Conservation (phyloP, 148 eudicot genomes). For the Chenopodium suecicum region DNA sequence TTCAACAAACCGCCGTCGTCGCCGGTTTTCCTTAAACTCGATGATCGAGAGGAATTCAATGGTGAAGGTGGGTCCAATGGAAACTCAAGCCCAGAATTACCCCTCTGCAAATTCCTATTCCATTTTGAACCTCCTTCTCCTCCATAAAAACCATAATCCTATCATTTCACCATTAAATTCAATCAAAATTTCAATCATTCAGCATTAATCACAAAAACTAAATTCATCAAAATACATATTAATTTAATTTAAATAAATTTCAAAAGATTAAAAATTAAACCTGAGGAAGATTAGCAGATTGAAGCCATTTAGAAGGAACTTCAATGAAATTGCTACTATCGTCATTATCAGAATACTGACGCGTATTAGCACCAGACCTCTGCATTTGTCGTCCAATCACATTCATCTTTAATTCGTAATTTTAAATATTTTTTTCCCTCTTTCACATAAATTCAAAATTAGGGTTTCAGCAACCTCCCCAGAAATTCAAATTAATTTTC, state of each 20-base stretch:
- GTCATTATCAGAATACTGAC: slow-evolving; percentile 40
- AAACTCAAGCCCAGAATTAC: slow-evolving; percentile 36
- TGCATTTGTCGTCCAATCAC: slow-evolving; percentile 53
- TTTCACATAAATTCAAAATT: slow-evolving; percentile 4
- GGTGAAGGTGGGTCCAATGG: slow-evolving; percentile 42
- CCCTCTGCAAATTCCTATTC: slow-evolving; percentile 42
- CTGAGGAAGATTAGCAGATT: slow-evolving; percentile 48
- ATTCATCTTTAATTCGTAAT: slow-evolving; percentile 29
- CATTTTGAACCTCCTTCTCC: slow-evolving; percentile 39
- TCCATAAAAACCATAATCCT: slow-evolving; percentile 44
- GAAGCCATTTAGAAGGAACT: slow-evolving; percentile 56
- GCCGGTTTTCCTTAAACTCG: slow-evolving; percentile 37
- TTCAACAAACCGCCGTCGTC: slow-evolving; percentile 33
- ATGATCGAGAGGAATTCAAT: slow-evolving; percentile 29
- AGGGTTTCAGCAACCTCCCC: slow-evolving; percentile 17
- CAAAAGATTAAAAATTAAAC: slow-evolving; percentile 11
- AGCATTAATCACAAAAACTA: not conserved
- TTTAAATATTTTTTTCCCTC: not conserved
- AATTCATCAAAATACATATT: not conserved
- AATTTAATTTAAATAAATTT: not conserved
- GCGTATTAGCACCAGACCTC: slow-evolving; percentile 42
- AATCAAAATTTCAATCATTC: slow-evolving; percentile 12
- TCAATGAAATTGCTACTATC: slow-evolving; percentile 33
- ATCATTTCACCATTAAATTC: not conserved
- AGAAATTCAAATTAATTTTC: not conserved